Evolutionary conservation across 1,284 basidiomycete genomes (phyloP).

Genomic region (Mycosarcoma maydis): DNA sequence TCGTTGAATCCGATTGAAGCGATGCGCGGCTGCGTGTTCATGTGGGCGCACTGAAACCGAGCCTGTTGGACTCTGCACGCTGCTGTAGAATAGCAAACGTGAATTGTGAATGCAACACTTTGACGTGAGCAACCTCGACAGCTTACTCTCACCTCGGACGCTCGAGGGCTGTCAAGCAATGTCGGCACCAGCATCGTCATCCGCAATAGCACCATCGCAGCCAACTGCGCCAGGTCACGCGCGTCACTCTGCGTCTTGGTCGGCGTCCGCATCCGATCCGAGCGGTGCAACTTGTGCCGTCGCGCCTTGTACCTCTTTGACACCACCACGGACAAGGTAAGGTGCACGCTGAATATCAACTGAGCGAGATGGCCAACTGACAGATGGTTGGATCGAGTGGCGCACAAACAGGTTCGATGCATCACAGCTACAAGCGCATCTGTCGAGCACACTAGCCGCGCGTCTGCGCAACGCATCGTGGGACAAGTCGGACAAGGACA

Average conservation of each 20-base stretch:
- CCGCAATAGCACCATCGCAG: not conserved
- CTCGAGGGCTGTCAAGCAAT: not conserved
- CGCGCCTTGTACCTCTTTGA: conserved; percentile 5
- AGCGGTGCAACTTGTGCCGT: conserved; percentile 18
- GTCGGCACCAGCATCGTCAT: conserved; percentile 6
- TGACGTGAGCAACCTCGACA: no score
- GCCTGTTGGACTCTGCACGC: no score
- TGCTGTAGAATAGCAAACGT: no score
- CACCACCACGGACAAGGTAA: conserved; percentile 22
- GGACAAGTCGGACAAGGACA: conserved; percentile 50
- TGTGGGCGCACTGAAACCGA: no score
- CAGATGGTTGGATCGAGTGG: no score
- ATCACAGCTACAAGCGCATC: conserved; percentile 22
- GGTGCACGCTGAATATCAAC: not conserved
- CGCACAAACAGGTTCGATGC: conserved; percentile 47
- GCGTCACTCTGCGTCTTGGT: conserved; percentile 4
- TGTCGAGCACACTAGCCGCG: conserved; percentile 16
- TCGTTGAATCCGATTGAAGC: no score
- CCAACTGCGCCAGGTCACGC: not conserved
- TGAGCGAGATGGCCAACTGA: no score
- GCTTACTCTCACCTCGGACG: no score
- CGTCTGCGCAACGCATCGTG: conserved; percentile 29
- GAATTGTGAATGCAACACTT: no score
- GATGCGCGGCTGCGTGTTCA: not conserved
- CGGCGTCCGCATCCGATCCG: conserved; percentile 4